Conservation (phyloP, 1,284 basidiomycete species). For the Microbotryum violaceum region DNA sequence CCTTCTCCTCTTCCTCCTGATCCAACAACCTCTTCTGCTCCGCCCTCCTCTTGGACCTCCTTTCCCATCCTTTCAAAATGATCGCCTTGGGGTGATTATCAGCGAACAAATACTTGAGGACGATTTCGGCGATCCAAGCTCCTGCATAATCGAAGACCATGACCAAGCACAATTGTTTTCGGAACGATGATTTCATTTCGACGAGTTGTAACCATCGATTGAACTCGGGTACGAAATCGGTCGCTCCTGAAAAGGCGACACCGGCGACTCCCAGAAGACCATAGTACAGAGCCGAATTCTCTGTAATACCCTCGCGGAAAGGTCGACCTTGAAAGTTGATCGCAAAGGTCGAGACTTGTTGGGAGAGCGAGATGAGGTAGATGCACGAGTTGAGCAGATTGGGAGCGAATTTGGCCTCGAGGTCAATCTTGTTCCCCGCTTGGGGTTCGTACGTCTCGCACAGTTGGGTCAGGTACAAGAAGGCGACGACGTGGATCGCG, state of each 20-base stretch:
- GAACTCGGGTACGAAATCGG: slow-evolving; percentile 85
- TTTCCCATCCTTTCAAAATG: slow-evolving; percentile 14
- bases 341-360: slow-evolving; percentile 92
- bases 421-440: slow-evolving; percentile 59
- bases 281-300: slow-evolving; percentile 84
- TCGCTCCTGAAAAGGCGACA: slow-evolving; percentile 82
- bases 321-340: slow-evolving; percentile 97
- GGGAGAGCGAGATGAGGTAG: slow-evolving; percentile 83
- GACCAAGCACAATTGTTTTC: slow-evolving; percentile 59
- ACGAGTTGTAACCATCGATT: slow-evolving; percentile 97
- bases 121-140: slow-evolving; percentile 73
- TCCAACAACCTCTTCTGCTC: neutral
- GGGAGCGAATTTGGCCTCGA: slow-evolving; percentile 91
- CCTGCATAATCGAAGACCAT: slow-evolving; percentile 87
- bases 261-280: slow-evolving; percentile 72
- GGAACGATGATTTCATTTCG: slow-evolving; percentile 87
- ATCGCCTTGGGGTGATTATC: slow-evolving; percentile 48
- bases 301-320: slow-evolving; percentile 89
- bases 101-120: slow-evolving; percentile 81
- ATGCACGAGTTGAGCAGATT: slow-evolving; percentile 88
- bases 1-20: neutral
- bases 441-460: slow-evolving; percentile 66
- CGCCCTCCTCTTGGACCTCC: neutral
- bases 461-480: slow-evolving; percentile 84
- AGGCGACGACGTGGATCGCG: slow-evolving; percentile 74